Base-by-base conservation (phyloP, 306 rosid genomes). In the Vigna nakashimae region DNA sequence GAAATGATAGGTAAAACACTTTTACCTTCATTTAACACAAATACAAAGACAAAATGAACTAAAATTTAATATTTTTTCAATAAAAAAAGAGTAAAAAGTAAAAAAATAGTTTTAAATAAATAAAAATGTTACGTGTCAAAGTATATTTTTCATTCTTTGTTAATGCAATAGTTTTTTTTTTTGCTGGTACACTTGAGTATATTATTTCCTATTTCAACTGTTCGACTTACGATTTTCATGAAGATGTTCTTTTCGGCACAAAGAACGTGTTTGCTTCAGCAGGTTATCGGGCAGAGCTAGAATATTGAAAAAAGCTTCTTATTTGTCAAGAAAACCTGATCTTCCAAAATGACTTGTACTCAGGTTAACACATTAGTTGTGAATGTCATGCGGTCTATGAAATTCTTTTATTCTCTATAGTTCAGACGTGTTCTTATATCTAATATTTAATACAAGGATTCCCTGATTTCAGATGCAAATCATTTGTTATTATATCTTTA, bases 211-310 rank as follows among this genome's bases (percentile, higher is more conserved):
- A 14, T 16, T 36, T 57, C 53, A 13, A 65, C 46, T 26, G 18
- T 49, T 49, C 45, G 4, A 60, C 60, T 79, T 74, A 66, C 42
- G 64, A 32, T 62, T 46, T 15, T 22, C 43, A 72, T 68, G 51
- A 74, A 51, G 67, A 46, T 62, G 20, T 52, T 79, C 32, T 69
- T 40, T 42, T 26, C 11, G 55, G 49, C 71, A 45, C 28, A 18
- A 7, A 34, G 73, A 42, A 58, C n/a, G 52, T 8, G 65, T 57
- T 55, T 79, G 81, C 18, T 73, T 66, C 67, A 22, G 73, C 85
- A 84, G 88, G 82, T 79, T 80, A 15, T 36, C 51, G 32, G 79
- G 79, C 79, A 79, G 65, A 62, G 80, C 34, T 71, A 63, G 67
- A 50, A 45, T 77, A 71, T 59, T 7, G 28, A 42, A 7, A 53